These are phyloP conservation scores for Chytriomyces confervae DNA, from an alignment of 192 early-diverging fungal species.

Conservation along the genomic window DNA sequence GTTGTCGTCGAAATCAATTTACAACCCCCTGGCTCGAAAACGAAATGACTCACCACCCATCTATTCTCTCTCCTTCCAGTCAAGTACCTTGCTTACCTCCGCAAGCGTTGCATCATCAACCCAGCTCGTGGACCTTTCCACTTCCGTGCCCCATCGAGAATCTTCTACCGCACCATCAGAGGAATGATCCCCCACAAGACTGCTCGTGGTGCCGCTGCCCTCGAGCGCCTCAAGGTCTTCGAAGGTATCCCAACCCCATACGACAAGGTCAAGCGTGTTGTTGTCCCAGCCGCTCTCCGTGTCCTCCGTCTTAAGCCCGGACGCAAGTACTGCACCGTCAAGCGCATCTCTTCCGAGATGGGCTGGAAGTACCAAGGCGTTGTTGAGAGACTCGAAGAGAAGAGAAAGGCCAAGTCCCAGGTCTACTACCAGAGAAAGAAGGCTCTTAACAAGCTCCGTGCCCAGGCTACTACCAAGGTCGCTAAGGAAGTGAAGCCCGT, in stretches of 20 bases:
- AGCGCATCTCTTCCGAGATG: slow-evolving; percentile 92
- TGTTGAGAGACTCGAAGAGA: slow-evolving; percentile 95
- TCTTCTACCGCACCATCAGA: slow-evolving; percentile 96
- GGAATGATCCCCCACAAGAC: slow-evolving; percentile 99
- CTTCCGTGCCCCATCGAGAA: slow-evolving; percentile 96
- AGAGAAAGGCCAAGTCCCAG: slow-evolving; percentile 94
- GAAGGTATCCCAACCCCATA: slow-evolving; percentile 98
- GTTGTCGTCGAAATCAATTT: slow-evolving; percentile 33
- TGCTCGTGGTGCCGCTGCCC: slow-evolving; percentile 93
- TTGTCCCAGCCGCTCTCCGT: slow-evolving; percentile 95
- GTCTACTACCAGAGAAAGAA: slow-evolving; percentile 92
- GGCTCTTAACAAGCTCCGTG: slow-evolving; percentile 54
- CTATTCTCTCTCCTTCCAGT: slow-evolving; percentile 55
- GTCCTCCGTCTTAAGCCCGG: slow-evolving; percentile 96
- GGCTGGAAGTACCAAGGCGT: slow-evolving; percentile 99
- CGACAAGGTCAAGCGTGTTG: slow-evolving; percentile 96
- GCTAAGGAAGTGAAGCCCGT: slow-evolving; percentile 60
- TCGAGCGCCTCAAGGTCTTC: slow-evolving; percentile 98
- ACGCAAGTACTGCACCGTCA: slow-evolving; percentile 96
- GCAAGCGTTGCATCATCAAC: slow-evolving; percentile 98
- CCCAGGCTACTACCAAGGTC: slow-evolving; percentile 78
- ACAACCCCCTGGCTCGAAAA: slow-evolving; percentile 5
- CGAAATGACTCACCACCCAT: not conserved
- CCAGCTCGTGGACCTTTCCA: slow-evolving; percentile 97
- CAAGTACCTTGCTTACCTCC: slow-evolving; percentile 94